Base-by-base conservation (phyloP, 257 asterid species). In the Solanum verrucosum region DNA sequence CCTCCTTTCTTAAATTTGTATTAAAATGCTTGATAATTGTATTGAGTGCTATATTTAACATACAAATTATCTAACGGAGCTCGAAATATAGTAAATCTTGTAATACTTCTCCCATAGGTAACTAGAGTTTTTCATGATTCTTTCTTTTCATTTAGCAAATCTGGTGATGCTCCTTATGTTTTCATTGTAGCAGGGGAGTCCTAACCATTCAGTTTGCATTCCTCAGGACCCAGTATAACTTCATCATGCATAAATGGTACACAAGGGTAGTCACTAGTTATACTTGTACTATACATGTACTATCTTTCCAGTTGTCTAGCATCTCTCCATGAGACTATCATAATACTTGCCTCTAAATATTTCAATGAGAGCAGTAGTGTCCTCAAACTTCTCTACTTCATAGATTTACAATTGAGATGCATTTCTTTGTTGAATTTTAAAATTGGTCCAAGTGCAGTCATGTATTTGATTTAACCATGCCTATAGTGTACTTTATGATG, bases 181-280 rank as follows among this genome's bases (percentile, higher is more conserved):
- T 72, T 34, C 44, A 33, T n/a, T 63, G 42, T 79, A 94, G 98
- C 89, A 25, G 91, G 88, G 88, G 91, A 94, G 2, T 91, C 87
- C 79, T 94, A 93, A 52, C 88, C 86, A 65, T 94, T 92, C 89
- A 92, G 42, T 87, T 83, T 91, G 88, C 92, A 86, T 56, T 77
- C 90, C 35, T 90, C 92, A 60, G 90, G 92, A 87, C 84, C 90
- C 12, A 90, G 92, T 84, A 87, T 91, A 38, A 90, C 91, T 90
- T 93, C 96, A 63, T 91, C 96, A 84, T 90, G 93, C 92, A 87
- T 91, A 88, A 94, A 87, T 42, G 82, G 88, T 84, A 94, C 90
- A 12, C 94, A 89, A 78, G 92, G 96, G 98, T 96, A 88, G 37
- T 87, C 49, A 33, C 89, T 65, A 27, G 18, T 85, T 85, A 56